Evolutionary conservation across 768 basidiomycete species (phyloP).

Genomic region (Kwoniella heveanensis): DNA sequence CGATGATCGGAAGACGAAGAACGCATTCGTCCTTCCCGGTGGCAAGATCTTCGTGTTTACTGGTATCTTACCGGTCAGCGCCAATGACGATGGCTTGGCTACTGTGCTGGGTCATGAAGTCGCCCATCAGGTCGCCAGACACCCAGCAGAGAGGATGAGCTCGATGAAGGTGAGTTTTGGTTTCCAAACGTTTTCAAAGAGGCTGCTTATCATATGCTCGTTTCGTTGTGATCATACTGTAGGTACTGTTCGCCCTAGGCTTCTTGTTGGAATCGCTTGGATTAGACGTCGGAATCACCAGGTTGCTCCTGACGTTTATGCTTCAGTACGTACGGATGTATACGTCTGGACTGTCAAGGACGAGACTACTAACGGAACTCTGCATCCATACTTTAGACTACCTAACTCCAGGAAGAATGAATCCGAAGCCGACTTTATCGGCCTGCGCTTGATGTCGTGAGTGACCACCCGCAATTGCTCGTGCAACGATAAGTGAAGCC

Average conservation of each 20-base stretch:
- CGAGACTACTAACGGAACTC: too few species aligned
- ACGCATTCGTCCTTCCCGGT: slow-evolving; percentile 77
- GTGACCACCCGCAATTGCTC: too few species aligned
- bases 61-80: slow-evolving; percentile 77
- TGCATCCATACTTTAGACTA: too few species aligned
- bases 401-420: slow-evolving; percentile 84
- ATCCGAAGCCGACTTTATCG: slow-evolving; percentile 85
- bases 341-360: too few species aligned
- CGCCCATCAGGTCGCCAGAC: slow-evolving; percentile 63
- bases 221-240: too few species aligned
- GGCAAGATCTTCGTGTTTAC: slow-evolving; percentile 80
- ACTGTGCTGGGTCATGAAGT: slow-evolving; percentile 85
- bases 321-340: slow-evolving; percentile 56
- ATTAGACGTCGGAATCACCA: slow-evolving; percentile 63
- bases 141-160: slow-evolving; percentile 58
- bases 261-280: slow-evolving; percentile 60
- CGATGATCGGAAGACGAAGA: slow-evolving; percentile 68
- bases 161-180: slow-evolving; percentile 51
- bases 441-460: slow-evolving; percentile 71
- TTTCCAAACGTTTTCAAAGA: too few species aligned
- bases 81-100: slow-evolving; percentile 78
- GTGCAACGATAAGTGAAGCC: too few species aligned
- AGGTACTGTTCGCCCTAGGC: slow-evolving; percentile 59
- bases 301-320: slow-evolving; percentile 61
- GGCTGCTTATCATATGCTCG: too few species aligned